Percentiles rank a stretch among this genome's conserved stretches.
phyloP scores from a whole-genome alignment of 495 filamentous ascomycete species.

The Staphylotrichum tortipilum region DNA sequence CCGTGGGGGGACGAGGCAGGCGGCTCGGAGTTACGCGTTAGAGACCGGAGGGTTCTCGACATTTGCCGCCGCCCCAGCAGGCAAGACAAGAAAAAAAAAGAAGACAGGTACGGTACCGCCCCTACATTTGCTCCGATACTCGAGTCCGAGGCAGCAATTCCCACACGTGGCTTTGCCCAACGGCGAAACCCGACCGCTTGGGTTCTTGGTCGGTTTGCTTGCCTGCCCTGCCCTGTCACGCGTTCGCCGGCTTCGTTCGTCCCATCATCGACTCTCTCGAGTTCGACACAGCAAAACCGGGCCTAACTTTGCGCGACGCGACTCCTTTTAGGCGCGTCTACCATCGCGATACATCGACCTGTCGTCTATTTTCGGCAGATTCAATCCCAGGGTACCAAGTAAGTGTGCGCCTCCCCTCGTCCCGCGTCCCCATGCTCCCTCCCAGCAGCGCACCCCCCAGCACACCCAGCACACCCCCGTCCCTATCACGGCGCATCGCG shows the following conservation, averaged over 20 bases:
- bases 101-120: too few relatives aligned
- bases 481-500: slow-evolving; percentile 13
- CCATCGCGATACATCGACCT: too few relatives aligned
- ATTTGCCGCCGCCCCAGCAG: too few relatives aligned
- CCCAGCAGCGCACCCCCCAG: too few relatives aligned
- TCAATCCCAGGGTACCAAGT: neutral
- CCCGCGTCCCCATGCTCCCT: neutral
- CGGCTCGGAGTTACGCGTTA: too few relatives aligned
- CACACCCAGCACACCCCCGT: too few relatives aligned
- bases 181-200: neutral
- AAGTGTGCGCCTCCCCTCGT: neutral
- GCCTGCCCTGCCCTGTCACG: too few relatives aligned
- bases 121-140: too few relatives aligned
- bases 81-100: neutral
- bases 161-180: neutral
- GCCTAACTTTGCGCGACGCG: neutral
- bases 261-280: too few relatives aligned
- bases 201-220: too few relatives aligned
- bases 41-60: neutral
- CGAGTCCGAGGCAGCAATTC: neutral
- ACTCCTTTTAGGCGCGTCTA: neutral
- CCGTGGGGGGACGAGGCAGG: too few relatives aligned
- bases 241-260: neutral
- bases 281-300: too few relatives aligned
- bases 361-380: slow-evolving; percentile 4